A percentile compares a stretch with the other conserved stretches of the same genome.
phyloP scores from a whole-genome alignment of 1,284 basidiomycete genomes.

The Rhodotorula sp. region DNA sequence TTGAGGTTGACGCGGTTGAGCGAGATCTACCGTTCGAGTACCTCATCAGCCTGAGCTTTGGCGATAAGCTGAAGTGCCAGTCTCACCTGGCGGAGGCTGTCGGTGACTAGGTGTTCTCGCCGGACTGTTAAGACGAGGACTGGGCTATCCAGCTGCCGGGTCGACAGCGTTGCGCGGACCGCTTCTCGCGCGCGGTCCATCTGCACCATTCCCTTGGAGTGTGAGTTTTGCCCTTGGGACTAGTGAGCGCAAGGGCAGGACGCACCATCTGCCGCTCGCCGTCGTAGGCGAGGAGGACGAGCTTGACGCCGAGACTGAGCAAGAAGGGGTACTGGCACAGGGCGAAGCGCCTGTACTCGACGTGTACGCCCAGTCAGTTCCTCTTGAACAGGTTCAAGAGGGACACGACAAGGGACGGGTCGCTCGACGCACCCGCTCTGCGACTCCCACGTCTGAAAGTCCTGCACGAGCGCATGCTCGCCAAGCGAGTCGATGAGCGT shows the following conservation, averaged over 20 bases:
- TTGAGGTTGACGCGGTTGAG: constrained; percentile 36
- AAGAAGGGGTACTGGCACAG: constrained; percentile 47
- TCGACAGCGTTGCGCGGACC: constrained; percentile 32
- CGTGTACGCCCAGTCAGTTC: neutral
- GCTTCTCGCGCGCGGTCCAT: constrained; percentile 37
- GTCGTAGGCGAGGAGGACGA: constrained; percentile 42
- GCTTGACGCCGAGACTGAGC: constrained; percentile 44
- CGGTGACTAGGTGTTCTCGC: constrained; percentile 41
- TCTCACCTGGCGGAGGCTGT: constrained; percentile 41
- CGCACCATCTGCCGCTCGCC: constrained; percentile 41
- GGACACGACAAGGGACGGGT: neutral
- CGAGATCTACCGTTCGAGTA: constrained; percentile 30
- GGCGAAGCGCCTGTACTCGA: constrained; percentile 20
- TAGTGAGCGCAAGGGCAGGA: neutral
- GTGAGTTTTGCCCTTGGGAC: too few species aligned
- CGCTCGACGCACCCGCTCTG: neutral
- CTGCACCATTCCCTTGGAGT: constrained; percentile 5
- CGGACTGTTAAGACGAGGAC: constrained; percentile 39
- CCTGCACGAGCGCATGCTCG: constrained; percentile 24
- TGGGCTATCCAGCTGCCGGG: constrained; percentile 30
- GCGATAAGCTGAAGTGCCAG: neutral
- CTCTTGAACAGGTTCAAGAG: too few species aligned
- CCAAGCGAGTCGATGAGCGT: constrained; percentile 41
- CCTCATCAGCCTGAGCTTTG: too few species aligned
- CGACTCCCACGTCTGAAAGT: constrained; percentile 35